Evolutionary conservation across 345 rosid species (phyloP).

Genomic region (Capsella bursapastoris): DNA sequence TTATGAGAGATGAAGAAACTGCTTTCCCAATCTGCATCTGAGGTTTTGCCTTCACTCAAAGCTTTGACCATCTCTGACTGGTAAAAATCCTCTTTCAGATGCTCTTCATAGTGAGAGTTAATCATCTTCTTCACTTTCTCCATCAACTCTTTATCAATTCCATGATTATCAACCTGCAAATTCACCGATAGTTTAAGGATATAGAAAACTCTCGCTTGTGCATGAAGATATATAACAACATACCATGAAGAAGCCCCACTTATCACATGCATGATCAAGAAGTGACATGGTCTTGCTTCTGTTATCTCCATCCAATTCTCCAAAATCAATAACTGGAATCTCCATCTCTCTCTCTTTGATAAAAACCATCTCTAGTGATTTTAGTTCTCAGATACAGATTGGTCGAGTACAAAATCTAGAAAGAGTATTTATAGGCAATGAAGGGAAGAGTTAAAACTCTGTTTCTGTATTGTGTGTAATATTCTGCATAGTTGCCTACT

Average conservation of each 20-base stretch:
- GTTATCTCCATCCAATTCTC: conserved; percentile 66
- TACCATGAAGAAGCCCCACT: conserved; percentile 92
- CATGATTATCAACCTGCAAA: conserved; percentile 86
- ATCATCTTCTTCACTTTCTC: conserved; percentile 77
- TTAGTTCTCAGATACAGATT: conserved; percentile 30
- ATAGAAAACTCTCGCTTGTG: neutral
- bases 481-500: conserved; percentile 44
- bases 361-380: conserved; percentile 23
- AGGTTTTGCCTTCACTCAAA: conserved; percentile 48
- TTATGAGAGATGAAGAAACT: conserved; percentile 75
- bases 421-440: conserved; percentile 52
- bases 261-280: conserved; percentile 83
- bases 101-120: conserved; percentile 67
- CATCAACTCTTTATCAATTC: conserved; percentile 66
- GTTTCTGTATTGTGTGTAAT: conserved; percentile 3
- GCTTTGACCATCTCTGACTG: conserved; percentile 66
- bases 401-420: conserved; percentile 16
- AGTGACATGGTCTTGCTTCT: conserved; percentile 64
- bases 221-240: conserved; percentile 15
- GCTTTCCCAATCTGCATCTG: conserved; percentile 86
- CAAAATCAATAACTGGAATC: conserved; percentile 69
- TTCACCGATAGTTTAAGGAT: neutral
- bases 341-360: conserved; percentile 51
- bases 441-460: conserved; percentile 7
- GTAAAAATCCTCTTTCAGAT: conserved; percentile 66